A percentile compares a stretch with the other conserved stretches of the same genome.
Evolutionary conservation across 2,329 filamentous ascomycete species (phyloP).

Genomic region (Purpureocillium lavendulum): DNA sequence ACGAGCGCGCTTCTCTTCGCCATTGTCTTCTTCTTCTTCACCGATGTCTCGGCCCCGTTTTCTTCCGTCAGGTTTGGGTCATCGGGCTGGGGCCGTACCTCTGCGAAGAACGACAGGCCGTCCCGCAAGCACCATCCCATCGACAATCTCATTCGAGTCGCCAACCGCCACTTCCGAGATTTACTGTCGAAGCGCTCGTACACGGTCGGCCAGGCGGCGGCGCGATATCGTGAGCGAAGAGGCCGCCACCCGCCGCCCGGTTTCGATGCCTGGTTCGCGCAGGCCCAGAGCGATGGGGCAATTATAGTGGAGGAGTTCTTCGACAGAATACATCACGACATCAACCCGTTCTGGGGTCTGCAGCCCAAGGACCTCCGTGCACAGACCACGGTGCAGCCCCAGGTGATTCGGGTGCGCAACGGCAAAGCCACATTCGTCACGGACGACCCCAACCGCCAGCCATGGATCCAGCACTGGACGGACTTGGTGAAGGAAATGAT

Average conservation of each 20-base stretch:
- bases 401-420: conserved; percentile 38
- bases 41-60: too few relatives aligned
- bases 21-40: too few relatives aligned
- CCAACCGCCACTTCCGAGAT: neutral
- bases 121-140: neutral
- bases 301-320: conserved; percentile 56
- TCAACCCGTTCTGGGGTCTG: conserved; percentile 52
- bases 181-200: neutral
- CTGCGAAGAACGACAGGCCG: too few relatives aligned
- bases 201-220: conserved; percentile 34
- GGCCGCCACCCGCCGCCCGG: conserved; percentile 55
- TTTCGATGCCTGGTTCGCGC: conserved; percentile 53
- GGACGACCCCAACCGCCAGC: conserved; percentile 28
- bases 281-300: conserved; percentile 40
- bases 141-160: neutral
- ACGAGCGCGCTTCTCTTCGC: too few relatives aligned
- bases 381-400: conserved; percentile 32
- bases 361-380: conserved; percentile 29
- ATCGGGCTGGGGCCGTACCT: too few relatives aligned
- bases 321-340: conserved; percentile 55
- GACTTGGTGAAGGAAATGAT: conserved; percentile 42
- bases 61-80: too few relatives aligned
- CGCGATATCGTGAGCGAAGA: conserved; percentile 45
- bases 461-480: conserved; percentile 40
- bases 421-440: conserved; percentile 31